Percentiles rank a stretch among this genome's conserved stretches.
Evolutionary conservation across 352 stramenopile genomes (phyloP).

Genomic region (Poterioochromonas sp.): DNA sequence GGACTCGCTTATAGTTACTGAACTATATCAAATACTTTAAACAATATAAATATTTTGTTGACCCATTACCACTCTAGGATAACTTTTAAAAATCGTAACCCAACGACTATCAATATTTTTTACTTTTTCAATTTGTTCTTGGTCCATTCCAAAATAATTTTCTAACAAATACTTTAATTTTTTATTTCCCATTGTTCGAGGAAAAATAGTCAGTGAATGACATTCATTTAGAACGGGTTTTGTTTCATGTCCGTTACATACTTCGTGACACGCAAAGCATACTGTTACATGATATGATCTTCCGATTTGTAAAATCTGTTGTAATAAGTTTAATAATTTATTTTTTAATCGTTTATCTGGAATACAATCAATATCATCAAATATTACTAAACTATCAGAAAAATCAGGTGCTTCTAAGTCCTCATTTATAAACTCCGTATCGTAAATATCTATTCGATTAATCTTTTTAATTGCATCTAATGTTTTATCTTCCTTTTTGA

Average conservation of each 20-base stretch:
- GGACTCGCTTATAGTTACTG: neutral
- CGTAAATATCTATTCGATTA: neutral
- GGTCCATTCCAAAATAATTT: neutral
- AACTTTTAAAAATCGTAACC: neutral
- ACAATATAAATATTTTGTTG: neutral
- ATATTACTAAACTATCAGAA: neutral
- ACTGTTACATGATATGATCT: neutral
- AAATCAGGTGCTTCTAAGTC: neutral
- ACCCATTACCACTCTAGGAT: neutral
- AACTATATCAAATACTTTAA: neutral
- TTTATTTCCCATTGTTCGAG: neutral
- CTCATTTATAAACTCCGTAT: neutral
- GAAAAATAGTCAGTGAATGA: neutral
- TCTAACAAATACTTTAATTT: slow-evolving; percentile 2
- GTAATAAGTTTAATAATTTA: neutral
- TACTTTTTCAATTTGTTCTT: neutral
- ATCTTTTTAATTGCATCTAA: slow-evolving; percentile 5
- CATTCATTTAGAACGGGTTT: slow-evolving; percentile 2
- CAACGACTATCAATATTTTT: neutral
- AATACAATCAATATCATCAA: slow-evolving; percentile 11
- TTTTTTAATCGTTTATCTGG: neutral
- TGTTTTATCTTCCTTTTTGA: neutral
- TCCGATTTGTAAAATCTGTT: neutral
- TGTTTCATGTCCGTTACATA: neutral
- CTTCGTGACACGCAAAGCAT: neutral